These are phyloP conservation scores for Phytomonas sp. DNA, from an alignment of 208 protist species.

Conservation along the genomic window DNA sequence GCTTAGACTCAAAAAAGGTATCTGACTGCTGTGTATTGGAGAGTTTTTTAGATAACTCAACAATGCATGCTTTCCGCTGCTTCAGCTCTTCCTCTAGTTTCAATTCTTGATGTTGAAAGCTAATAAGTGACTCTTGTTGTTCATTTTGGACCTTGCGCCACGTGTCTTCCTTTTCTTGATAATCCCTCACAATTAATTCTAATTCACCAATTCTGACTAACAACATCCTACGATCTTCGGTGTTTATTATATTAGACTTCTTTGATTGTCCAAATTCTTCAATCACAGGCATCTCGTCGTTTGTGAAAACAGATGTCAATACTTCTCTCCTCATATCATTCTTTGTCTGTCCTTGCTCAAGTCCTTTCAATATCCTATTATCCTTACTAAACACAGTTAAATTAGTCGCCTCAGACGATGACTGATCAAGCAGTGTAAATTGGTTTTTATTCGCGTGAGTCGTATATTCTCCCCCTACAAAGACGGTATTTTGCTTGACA, in stretches of 20 bases:
- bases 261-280: conserved; percentile 45
- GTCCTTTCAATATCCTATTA: not conserved
- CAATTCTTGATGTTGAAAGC: conserved; percentile 27
- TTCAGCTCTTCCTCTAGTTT: conserved; percentile 23
- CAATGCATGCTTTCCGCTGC: conserved; percentile 12
- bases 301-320: not conserved
- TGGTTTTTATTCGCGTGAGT: not conserved
- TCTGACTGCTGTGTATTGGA: conserved; percentile 17
- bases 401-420: not conserved
- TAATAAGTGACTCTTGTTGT: conserved; percentile 15
- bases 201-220: conserved; percentile 30
- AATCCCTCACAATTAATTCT: conserved; percentile 33
- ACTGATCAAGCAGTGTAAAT: not conserved
- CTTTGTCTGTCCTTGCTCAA: not conserved
- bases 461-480: not conserved
- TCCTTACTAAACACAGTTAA: not conserved
- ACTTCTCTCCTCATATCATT: not conserved
- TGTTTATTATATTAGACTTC: conserved; percentile 25
- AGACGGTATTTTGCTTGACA: not conserved
- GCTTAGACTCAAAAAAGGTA: conserved; percentile 15
- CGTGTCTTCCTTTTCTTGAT: conserved; percentile 21
- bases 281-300: conserved; percentile 9
- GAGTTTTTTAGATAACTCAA: conserved; percentile 25
- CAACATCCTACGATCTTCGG: conserved; percentile 23
- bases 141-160: conserved; percentile 19